These are phyloP conservation scores for Alternaria burnsii DNA, from an alignment of 2,329 filamentous ascomycete species.

Conservation along the genomic window DNA sequence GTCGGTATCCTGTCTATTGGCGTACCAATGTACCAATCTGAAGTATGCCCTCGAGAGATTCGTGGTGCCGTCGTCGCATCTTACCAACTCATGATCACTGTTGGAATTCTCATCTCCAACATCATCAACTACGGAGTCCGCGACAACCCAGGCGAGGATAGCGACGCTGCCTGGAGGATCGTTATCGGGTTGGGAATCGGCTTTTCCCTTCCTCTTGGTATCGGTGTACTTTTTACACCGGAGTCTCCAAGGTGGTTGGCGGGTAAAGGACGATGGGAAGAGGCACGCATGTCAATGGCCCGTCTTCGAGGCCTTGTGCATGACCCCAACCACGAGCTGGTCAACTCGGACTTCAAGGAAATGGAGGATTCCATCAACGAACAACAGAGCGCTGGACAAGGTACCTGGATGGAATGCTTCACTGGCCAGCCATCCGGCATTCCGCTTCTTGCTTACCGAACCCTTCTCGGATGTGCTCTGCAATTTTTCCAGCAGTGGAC, in stretches of 20 bases:
- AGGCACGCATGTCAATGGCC: constrained; percentile 61
- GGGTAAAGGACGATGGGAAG: constrained; percentile 57
- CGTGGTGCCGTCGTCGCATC: constrained; percentile 68
- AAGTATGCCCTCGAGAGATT: constrained; percentile 69
- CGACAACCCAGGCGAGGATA: constrained; percentile 49
- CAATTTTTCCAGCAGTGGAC: constrained; percentile 49
- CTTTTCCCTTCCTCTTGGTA: constrained; percentile 42
- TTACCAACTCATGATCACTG: constrained; percentile 58
- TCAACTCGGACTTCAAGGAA: constrained; percentile 62
- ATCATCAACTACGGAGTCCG: constrained; percentile 53
- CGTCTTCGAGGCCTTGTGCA: constrained; percentile 63
- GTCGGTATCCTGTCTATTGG: constrained; percentile 61
- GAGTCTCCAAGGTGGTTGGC: constrained; percentile 57
- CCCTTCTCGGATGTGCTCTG: constrained; percentile 39
- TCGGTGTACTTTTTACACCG: constrained; percentile 43
- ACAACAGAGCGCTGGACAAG: constrained; percentile 39
- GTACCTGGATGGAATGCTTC: constrained; percentile 43
- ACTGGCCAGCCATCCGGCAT: constrained; percentile 49
- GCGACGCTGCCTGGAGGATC: constrained; percentile 48
- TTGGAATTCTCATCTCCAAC: constrained; percentile 51
- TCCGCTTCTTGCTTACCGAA: constrained; percentile 49
- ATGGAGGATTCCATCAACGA: constrained; percentile 44
- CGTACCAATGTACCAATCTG: constrained; percentile 73
- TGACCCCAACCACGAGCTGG: constrained; percentile 55
- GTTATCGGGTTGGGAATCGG: constrained; percentile 45